These are phyloP conservation scores for Colletotrichum kahawae DNA, from an alignment of 2,329 filamentous ascomycete genomes.

Conservation along the genomic window DNA sequence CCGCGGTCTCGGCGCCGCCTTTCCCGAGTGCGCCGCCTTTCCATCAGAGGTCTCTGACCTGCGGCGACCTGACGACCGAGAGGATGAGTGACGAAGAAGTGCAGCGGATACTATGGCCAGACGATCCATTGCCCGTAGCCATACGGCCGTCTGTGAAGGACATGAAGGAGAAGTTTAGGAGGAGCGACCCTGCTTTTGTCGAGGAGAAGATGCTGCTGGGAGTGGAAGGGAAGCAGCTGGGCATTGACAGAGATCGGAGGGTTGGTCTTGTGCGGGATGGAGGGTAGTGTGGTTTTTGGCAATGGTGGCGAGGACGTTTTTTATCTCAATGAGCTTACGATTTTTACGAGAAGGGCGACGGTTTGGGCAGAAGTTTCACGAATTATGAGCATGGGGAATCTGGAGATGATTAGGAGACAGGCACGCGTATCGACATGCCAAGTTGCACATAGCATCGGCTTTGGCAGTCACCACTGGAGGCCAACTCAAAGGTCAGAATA, in stretches of 20 bases:
- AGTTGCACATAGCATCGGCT: neutral
- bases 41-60: neutral
- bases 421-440: neutral
- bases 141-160: neutral
- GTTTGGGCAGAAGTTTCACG: neutral
- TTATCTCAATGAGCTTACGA: neutral
- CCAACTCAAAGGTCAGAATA: neutral
- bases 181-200: conserved; percentile 37
- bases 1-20: neutral
- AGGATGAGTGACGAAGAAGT: neutral
- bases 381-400: neutral
- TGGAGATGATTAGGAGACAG: neutral
- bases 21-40: neutral
- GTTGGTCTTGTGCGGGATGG: conserved; percentile 1
- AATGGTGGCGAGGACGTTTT: neutral
- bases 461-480: neutral
- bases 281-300: neutral
- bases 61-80: neutral
- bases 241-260: conserved; percentile 33
- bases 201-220: conserved; percentile 45
- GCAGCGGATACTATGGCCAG: neutral
- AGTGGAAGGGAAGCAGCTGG: conserved; percentile 38
- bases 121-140: neutral
- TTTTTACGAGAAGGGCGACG: neutral
- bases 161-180: conserved; percentile 44